Percentiles rank a stretch among this genome's conserved stretches.
Evolutionary conservation across 805 yeast genomes (phyloP).

Genomic region (Zygosaccharomyces kombuchaensis): DNA sequence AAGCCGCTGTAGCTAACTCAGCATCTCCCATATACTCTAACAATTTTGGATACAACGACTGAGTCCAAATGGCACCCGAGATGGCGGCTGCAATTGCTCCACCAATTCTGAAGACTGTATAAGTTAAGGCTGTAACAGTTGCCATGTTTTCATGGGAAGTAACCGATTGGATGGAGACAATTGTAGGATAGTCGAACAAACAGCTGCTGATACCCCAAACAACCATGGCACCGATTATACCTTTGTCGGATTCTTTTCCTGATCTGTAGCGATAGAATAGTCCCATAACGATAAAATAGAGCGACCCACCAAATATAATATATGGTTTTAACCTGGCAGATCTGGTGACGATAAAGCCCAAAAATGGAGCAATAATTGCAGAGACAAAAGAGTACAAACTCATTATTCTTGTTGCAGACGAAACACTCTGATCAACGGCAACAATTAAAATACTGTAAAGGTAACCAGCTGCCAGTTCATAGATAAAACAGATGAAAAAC

Average conservation of each 20-base stretch:
- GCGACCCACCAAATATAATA: conserved; percentile 48
- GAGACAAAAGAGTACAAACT: conserved; percentile 62
- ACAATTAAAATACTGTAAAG: conserved; percentile 63
- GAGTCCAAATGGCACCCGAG: conserved; percentile 73
- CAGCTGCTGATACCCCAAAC: conserved; percentile 71
- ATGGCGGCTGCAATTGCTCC: conserved; percentile 58
- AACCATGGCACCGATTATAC: conserved; percentile 62
- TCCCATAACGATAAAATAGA: conserved; percentile 47
- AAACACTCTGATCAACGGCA: conserved; percentile 52
- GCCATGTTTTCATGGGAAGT: conserved; percentile 69
- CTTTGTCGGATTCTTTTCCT: conserved; percentile 42
- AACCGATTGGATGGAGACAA: conserved; percentile 56
- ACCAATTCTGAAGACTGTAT: conserved; percentile 59
- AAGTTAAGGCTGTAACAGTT: conserved; percentile 52
- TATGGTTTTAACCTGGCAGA: conserved; percentile 54
- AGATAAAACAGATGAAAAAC: conserved; percentile 54
- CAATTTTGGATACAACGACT: conserved; percentile 39
- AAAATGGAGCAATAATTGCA: conserved; percentile 52
- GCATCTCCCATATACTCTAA: conserved; percentile 39
- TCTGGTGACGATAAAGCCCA: conserved; percentile 49
- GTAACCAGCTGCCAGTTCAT: conserved; percentile 66
- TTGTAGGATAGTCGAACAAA: conserved; percentile 64
- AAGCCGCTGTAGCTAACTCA: conserved; percentile 37
- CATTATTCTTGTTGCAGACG: conserved; percentile 62
- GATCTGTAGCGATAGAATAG: conserved; percentile 55